Evolutionary conservation across 2,329 filamentous ascomycete species (phyloP).

Genomic region (Septoria linicola): DNA sequence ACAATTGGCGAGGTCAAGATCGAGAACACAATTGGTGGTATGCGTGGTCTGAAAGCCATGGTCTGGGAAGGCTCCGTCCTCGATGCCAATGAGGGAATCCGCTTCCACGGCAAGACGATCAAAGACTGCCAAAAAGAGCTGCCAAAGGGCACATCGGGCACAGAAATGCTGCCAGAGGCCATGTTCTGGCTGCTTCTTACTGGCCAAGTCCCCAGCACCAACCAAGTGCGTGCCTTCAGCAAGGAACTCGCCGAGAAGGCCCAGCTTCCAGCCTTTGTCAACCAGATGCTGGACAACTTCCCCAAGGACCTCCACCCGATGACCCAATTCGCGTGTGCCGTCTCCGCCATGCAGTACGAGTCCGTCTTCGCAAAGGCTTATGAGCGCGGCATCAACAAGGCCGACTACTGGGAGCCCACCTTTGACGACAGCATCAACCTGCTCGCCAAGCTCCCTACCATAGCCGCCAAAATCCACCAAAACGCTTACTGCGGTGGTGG

Average conservation of each 20-base stretch:
- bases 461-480: constrained; percentile 97
- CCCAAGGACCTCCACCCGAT: constrained; percentile 91
- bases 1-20: constrained; percentile 90
- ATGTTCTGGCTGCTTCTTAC: constrained; percentile 99
- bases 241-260: constrained; percentile 85
- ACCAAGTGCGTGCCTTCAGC: constrained; percentile 79
- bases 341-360: constrained; percentile 92
- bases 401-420: constrained; percentile 97
- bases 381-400: constrained; percentile 85
- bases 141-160: constrained; percentile 86
- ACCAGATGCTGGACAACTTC: constrained; percentile 85
- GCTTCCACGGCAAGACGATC: constrained; percentile 96
- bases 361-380: constrained; percentile 93
- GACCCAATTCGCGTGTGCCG: constrained; percentile 95
- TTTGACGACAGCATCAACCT: constrained; percentile 94
- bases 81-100: constrained; percentile 94
- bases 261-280: constrained; percentile 76
- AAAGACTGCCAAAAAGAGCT: constrained; percentile 94
- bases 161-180: constrained; percentile 96
- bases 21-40: constrained; percentile 90
- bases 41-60: constrained; percentile 95
- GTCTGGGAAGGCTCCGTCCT: constrained; percentile 98
- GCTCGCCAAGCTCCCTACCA: constrained; percentile 91
- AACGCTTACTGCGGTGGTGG: constrained; percentile 76
- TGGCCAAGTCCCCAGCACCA: constrained; percentile 79